phyloP scores from a whole-genome alignment of 2,329 filamentous ascomycete species.

The Fusarium dlaminii region DNA sequence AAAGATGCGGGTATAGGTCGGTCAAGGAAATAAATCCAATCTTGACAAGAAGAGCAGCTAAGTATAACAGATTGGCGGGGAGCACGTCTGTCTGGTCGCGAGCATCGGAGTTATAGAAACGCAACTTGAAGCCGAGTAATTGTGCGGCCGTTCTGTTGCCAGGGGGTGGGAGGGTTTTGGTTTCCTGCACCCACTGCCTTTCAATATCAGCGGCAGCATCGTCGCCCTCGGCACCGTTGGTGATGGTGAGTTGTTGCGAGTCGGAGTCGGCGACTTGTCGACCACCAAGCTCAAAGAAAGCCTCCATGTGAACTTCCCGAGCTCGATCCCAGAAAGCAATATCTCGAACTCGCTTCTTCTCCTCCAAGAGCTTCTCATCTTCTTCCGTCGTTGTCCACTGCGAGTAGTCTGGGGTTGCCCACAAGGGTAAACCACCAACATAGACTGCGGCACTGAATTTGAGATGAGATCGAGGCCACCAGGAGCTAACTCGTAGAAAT shows the following conservation, averaged over 20 bases:
- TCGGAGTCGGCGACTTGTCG: constrained; percentile 71
- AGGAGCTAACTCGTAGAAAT: constrained; percentile 88
- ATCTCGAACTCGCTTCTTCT: constrained; percentile 73
- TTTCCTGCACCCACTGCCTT: constrained; percentile 80
- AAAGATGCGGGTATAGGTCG: constrained; percentile 92
- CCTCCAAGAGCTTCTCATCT: constrained; percentile 68
- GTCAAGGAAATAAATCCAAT: constrained; percentile 94
- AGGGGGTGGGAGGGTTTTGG: constrained; percentile 81
- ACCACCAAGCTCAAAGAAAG: constrained; percentile 89
- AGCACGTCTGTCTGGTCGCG: constrained; percentile 80
- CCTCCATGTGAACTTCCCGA: constrained; percentile 78
- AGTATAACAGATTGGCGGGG: constrained; percentile 91
- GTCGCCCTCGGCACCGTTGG: constrained; percentile 49
- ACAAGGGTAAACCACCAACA: constrained; percentile 77
- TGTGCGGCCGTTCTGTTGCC: constrained; percentile 95
- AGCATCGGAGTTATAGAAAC: constrained; percentile 87
- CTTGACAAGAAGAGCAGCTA: constrained; percentile 93
- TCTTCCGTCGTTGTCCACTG: constrained; percentile 73
- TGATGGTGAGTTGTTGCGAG: constrained; percentile 55
- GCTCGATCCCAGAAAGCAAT: constrained; percentile 82
- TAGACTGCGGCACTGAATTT: constrained; percentile 56
- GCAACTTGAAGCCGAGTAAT: constrained; percentile 94
- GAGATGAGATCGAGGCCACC: constrained; percentile 82
- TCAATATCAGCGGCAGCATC: constrained; percentile 65
- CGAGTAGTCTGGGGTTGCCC: constrained; percentile 80